phyloP scores from a whole-genome alignment of 768 basidiomycete genomes.

The Atractiella rhizophila region DNA sequence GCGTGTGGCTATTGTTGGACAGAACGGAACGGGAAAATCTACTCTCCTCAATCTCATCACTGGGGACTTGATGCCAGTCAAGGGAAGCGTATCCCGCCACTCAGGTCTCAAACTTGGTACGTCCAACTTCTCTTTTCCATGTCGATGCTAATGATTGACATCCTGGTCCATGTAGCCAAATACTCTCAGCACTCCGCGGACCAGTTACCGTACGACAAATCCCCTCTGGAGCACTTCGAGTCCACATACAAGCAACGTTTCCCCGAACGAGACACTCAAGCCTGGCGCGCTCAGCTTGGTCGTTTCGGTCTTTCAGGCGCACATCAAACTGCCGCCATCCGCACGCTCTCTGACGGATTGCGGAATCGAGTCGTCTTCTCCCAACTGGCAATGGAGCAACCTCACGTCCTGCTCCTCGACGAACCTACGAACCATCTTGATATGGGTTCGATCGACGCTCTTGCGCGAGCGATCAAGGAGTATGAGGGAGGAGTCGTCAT shows the following conservation, averaged over 20 bases:
- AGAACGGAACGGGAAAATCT: slow-evolving; percentile 85
- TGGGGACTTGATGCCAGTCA: slow-evolving; percentile 43
- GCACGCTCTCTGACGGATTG: slow-evolving; percentile 79
- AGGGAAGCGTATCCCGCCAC: slow-evolving; percentile 77
- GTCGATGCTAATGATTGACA: too few species aligned
- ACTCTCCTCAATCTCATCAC: slow-evolving; percentile 80
- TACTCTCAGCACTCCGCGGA: slow-evolving; percentile 98
- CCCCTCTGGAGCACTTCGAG: slow-evolving; percentile 87
- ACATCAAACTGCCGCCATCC: slow-evolving; percentile 84
- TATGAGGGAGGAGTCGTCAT: slow-evolving; percentile 97
- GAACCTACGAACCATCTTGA: slow-evolving; percentile 94
- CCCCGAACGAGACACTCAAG: slow-evolving; percentile 83
- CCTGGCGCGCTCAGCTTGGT: slow-evolving; percentile 82
- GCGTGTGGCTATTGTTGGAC: slow-evolving; percentile 81
- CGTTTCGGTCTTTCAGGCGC: slow-evolving; percentile 82
- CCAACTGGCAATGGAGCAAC: slow-evolving; percentile 89
- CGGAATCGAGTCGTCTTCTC: slow-evolving; percentile 94
- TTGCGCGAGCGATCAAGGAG: slow-evolving; percentile 82
- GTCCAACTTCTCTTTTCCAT: not conserved
- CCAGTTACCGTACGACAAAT: slow-evolving; percentile 77
- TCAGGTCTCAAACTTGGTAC: slow-evolving; percentile 58
- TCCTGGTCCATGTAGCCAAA: slow-evolving; percentile 26
- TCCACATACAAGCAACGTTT: slow-evolving; percentile 47
- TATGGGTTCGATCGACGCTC: slow-evolving; percentile 91
- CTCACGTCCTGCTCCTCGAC: slow-evolving; percentile 75